phyloP scores from a whole-genome alignment of 2,329 filamentous ascomycete species.

The Clonostachys rosea region DNA sequence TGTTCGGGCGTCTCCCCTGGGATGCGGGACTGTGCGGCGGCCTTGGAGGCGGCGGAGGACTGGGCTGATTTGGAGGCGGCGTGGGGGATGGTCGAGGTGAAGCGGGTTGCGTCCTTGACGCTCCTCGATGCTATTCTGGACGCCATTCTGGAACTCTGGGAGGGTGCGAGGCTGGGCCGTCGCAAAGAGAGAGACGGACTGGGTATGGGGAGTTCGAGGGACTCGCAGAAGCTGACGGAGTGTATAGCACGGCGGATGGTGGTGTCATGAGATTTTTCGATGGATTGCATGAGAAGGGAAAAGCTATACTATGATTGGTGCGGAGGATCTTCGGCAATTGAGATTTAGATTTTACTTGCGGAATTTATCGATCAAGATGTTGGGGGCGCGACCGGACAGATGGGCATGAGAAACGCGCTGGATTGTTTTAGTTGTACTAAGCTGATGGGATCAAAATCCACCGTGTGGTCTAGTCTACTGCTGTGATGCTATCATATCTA shows the following conservation, averaged over 20 bases:
- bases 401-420: no score
- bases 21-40: conserved; percentile 8
- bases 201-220: neutral
- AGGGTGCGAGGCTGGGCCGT: neutral
- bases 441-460: no score
- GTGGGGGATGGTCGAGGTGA: conserved; percentile 49
- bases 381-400: no score
- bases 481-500: no score
- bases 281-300: conserved; percentile 12
- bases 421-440: no score
- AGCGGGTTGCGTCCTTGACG: conserved; percentile 76
- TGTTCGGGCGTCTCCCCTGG: conserved; percentile 61
- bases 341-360: neutral
- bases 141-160: conserved; percentile 21
- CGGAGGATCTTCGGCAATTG: conserved; percentile 22
- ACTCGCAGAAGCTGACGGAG: conserved; percentile 2
- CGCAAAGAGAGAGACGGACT: neutral
- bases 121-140: conserved; percentile 54
- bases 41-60: conserved; percentile 23
- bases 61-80: conserved; percentile 56
- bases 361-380: no score
- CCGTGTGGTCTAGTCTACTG: no score
- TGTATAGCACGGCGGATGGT: neutral
- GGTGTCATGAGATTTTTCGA: conserved; percentile 30
- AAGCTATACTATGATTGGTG: conserved; percentile 23